These are phyloP conservation scores for Canavalia gladiata DNA, from an alignment of 306 rosid genomes.

Conservation along the genomic window DNA sequence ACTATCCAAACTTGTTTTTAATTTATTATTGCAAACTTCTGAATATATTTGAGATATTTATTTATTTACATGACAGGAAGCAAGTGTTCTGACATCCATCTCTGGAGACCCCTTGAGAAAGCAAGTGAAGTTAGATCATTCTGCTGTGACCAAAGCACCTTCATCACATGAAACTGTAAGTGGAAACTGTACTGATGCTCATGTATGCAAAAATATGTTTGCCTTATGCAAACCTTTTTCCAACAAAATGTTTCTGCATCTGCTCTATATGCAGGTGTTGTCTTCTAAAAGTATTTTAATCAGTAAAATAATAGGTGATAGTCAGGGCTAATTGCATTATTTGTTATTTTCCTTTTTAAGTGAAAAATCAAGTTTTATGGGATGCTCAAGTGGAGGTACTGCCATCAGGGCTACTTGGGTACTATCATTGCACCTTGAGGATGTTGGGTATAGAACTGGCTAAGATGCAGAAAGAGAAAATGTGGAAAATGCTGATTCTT, in stretches of 20 bases:
- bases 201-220: conserved; percentile 27
- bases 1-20: background rate
- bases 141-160: conserved; percentile 45
- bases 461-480: background rate
- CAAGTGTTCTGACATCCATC: conserved; percentile 41
- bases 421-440: conserved; percentile 24
- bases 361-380: conserved; percentile 14
- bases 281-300: conserved; percentile 32
- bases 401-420: conserved; percentile 11
- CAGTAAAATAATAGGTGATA: conserved; percentile 32
- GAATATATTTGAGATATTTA: conserved; percentile 35
- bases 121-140: conserved; percentile 60
- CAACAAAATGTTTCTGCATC: conserved; percentile 14
- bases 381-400: conserved; percentile 20
- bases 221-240: conserved; percentile 31
- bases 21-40: background rate
- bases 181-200: conserved; percentile 37
- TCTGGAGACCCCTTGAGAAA: conserved; percentile 58
- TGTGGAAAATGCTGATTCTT: background rate
- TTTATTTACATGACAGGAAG: conserved; percentile 50
- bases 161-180: conserved; percentile 61
- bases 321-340: conserved; percentile 18
- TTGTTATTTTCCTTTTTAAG: conserved; percentile 19
- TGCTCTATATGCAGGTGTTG: conserved; percentile 36
- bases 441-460: conserved; percentile 20